phyloP scores from a whole-genome alignment of 1,284 basidiomycete species.

The Rhodotorula sp. region DNA sequence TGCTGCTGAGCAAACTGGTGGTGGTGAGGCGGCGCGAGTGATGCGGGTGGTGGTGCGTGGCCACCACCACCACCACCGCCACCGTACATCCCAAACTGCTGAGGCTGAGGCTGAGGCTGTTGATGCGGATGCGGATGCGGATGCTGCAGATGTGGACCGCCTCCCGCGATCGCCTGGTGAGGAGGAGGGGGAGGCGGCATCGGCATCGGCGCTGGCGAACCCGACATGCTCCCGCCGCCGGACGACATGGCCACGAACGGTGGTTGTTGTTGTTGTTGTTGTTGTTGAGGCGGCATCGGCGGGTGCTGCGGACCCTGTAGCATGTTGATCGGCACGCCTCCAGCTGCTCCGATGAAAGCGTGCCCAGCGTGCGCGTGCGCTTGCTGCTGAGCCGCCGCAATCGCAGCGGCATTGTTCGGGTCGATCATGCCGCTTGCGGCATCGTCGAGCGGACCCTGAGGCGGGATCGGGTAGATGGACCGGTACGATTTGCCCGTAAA shows the following conservation, averaged over 20 bases:
- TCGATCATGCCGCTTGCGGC: slow-evolving; percentile 6
- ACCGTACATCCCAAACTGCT: neutral
- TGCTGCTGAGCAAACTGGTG: neutral
- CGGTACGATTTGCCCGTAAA: slow-evolving; percentile 44
- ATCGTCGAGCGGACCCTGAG: slow-evolving; percentile 11
- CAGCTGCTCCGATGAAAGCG: neutral
- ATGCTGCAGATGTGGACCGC: neutral
- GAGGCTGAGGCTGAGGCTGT: neutral
- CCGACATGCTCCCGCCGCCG: neutral
- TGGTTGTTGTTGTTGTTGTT: neutral
- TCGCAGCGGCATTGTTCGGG: slow-evolving; percentile 1
- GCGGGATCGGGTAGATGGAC: slow-evolving; percentile 30
- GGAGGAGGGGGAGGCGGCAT: neutral
- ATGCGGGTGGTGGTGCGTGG: neutral
- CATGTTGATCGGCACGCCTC: neutral
- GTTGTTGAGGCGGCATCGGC: neutral
- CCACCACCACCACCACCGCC: no score
- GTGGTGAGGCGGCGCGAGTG: neutral
- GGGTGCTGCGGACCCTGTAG: neutral
- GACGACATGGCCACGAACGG: neutral
- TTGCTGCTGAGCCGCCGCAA: slow-evolving; percentile 4
- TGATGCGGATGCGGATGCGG: neutral
- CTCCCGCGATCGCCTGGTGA: neutral
- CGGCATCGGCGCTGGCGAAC: neutral
- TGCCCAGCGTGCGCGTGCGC: neutral